Base-by-base conservation (phyloP, 306 rosid species). In the Delonix regia region DNA sequence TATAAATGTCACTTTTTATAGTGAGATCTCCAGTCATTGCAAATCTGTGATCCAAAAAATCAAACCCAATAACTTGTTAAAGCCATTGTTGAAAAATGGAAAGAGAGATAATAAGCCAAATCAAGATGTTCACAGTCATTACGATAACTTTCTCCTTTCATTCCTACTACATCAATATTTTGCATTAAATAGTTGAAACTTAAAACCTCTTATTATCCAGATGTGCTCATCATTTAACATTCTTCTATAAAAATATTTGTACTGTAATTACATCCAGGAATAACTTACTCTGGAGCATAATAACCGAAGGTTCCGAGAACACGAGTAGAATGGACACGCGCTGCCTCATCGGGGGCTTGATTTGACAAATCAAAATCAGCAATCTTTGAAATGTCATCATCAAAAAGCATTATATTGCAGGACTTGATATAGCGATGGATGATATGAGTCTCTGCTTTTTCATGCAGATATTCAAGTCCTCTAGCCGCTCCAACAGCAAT, bases 261-360 rank as follows among this genome's bases (percentile, higher is more conserved):
- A 61, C 52, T 36, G 7, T 56, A 10, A 8, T 10, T 56, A 76
- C 55, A 42, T 33, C 60, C 34, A 66, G 69, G 65, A 83, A 88
- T 47, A 51, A 71, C 94, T 72, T 82, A 92, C 96, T 92, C 97
- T 10, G 97, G 97, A 82, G 97, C 97, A 88, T 92, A 90, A 79
- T 92, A 92, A 75, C 97, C 97, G 25, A 92, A 92, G 51, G 97
- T 90, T 75, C 97, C 97, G 42, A 92, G 97, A 81, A 92, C 97
- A 83, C 97, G 97, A 79, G 97, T 92, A 34, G 97, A 92, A 80
- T 92, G 97, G 70, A 92, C 92, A 45, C 97, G 93, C 8, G 95
- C 97, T 24, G 91, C 90, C 30, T 80, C 87, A 84, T 92, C 97
- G 39, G 97, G 97, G 73, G 93, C 89, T 87, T 90, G 92, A 76